Base-by-base conservation (phyloP, 2,329 filamentous ascomycete genomes). In the Westerdykella ornata region DNA sequence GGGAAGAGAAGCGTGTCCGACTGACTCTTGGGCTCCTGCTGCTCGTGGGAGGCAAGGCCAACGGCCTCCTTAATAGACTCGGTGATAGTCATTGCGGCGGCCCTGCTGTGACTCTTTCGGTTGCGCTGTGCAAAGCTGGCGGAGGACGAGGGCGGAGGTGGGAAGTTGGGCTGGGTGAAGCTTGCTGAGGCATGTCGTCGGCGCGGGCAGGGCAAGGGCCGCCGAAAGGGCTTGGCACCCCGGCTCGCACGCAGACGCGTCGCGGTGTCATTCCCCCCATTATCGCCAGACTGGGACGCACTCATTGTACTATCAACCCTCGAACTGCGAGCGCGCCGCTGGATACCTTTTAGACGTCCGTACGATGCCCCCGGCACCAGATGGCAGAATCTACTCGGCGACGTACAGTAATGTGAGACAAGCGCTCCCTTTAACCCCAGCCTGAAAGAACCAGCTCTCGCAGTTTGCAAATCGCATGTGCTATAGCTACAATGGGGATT, bases 381-480 rank as follows among this genome's bases (percentile, higher is more conserved):
- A 63, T 52, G 59, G 64, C 56, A 72, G 72, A 46, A 76, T 82
- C 44, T 82, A 81, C 62, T 78, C 77, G 60, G 79, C 78, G 43
- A 82, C 78, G 8, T 82, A 82, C 57, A 81, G 78, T 62, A 80
- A 75, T 72, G 76, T 77, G 57, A 48, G 40, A 36, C 14, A 20
- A 9, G 17, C 35, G 31, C 13, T 16, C 18, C n/a, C 32, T 13
- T 22, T 15, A 20, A 1, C 36, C 22, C 15, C 16, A 26, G 17
- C 38, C 28, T 20, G 30, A 14, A 33, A 33, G 30, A 14, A 33
- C 12, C 9, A 33, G n/a, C n/a, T 33, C 30, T 33, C 30, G 9
- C 30, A 26, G 22, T 7, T n/a, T 11, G 22, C 22, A 26, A 26
- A 26, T 26, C 22, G 22, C 22, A 26, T 26, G 12, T 26, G 22